Evolutionary conservation across 2,329 filamentous ascomycete genomes (phyloP).

Genomic region (Dryadomyces quercivorus): DNA sequence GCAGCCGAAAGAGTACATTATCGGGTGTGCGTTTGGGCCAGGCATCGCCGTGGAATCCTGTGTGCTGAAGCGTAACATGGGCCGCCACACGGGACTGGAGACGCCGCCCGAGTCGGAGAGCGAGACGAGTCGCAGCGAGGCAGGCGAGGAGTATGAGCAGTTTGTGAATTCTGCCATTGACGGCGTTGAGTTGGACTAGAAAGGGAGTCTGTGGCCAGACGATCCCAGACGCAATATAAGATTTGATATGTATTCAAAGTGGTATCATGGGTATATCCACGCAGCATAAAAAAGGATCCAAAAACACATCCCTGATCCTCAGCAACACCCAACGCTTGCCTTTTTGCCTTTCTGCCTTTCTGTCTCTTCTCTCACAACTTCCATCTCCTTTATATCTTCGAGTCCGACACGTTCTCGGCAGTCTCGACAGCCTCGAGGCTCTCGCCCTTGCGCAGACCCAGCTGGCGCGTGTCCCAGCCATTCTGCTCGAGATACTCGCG

Average conservation of each 20-base stretch:
- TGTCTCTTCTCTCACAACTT: too few relatives aligned
- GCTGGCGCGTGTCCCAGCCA: slow-evolving; percentile 59
- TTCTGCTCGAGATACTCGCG: slow-evolving; percentile 58
- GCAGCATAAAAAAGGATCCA: background rate
- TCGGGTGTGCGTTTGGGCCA: slow-evolving; percentile 59
- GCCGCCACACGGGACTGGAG: slow-evolving; percentile 24
- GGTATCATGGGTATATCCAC: background rate
- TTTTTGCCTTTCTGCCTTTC: background rate
- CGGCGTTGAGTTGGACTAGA: slow-evolving; percentile 19
- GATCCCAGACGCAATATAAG: background rate
- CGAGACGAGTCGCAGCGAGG: slow-evolving; percentile 30
- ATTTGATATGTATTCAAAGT: background rate
- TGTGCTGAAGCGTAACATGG: slow-evolving; percentile 41
- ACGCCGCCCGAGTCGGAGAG: slow-evolving; percentile 44
- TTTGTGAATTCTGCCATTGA: slow-evolving; percentile 21
- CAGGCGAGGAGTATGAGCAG: slow-evolving; percentile 20
- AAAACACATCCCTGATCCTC: background rate
- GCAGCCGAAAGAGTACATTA: slow-evolving; percentile 41
- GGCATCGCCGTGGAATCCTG: slow-evolving; percentile 59
- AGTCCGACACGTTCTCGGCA: background rate
- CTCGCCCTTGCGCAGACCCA: slow-evolving; percentile 30
- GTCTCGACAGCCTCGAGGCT: slow-evolving; percentile 15
- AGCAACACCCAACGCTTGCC: background rate
- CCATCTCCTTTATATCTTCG: background rate
- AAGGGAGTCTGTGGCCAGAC: background rate